A percentile compares a stretch with the other conserved stretches of the same genome.
These are phyloP conservation scores for Salvia rosmarinus DNA, from an alignment of 257 asterid genomes.

Conservation along the genomic window DNA sequence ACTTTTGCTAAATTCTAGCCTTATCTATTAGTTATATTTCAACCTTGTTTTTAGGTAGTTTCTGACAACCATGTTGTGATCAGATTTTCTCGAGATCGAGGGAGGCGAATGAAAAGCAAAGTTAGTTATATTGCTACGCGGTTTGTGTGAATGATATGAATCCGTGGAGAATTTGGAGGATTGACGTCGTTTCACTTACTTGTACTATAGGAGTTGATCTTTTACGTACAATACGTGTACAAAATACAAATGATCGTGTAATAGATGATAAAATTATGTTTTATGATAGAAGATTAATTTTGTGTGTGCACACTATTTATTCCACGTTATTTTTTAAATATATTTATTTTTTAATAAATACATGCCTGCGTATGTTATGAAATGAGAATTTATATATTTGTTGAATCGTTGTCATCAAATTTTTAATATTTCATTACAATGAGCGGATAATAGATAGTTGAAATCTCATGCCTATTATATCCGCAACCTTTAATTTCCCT, in stretches of 20 bases:
- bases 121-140: conserved; percentile 24
- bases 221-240: not conserved
- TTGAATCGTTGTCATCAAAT: too few relatives aligned
- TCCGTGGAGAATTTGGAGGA: conserved; percentile 20
- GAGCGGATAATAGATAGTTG: too few relatives aligned
- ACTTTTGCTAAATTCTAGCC: conserved; percentile 24
- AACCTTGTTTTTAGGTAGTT: conserved; percentile 16
- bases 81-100: not conserved
- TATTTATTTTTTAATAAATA: too few relatives aligned
- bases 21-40: conserved; percentile 15
- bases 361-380: too few relatives aligned
- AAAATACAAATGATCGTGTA: not conserved
- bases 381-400: too few relatives aligned
- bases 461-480: too few relatives aligned
- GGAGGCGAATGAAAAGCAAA: conserved; percentile 22
- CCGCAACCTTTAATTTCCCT: too few relatives aligned
- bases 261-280: not conserved
- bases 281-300: too few relatives aligned
- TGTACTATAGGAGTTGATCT: conserved; percentile 16
- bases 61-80: conserved; percentile 8
- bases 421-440: too few relatives aligned
- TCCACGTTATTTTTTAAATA: not conserved
- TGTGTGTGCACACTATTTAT: not conserved
- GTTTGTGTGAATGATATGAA: conserved; percentile 13
- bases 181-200: conserved; percentile 22